These are phyloP conservation scores for Diplosphaera chodatii DNA, from an alignment of 139 green algal species.

Conservation along the genomic window DNA sequence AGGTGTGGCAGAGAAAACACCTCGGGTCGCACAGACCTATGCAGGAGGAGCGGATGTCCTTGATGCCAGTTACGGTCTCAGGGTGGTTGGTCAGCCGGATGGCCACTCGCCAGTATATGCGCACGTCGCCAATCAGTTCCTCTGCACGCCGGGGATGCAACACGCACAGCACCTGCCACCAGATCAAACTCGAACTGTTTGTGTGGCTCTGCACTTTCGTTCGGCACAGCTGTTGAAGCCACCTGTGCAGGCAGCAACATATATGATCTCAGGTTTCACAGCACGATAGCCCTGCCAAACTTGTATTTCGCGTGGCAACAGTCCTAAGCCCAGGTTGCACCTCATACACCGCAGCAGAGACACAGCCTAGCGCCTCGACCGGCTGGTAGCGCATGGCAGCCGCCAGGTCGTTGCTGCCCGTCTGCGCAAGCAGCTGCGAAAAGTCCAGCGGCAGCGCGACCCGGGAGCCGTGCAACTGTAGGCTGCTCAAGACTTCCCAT, in stretches of 20 bases:
- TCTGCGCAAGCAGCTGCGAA: slow-evolving; percentile 14
- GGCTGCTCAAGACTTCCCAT: not conserved
- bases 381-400: slow-evolving; percentile 47
- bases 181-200: too few relatives aligned
- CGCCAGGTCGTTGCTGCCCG: slow-evolving; percentile 33
- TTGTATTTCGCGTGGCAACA: too few relatives aligned
- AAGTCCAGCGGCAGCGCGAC: slow-evolving; percentile 30
- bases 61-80: slow-evolving; percentile 34
- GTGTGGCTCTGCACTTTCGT: too few relatives aligned
- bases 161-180: slow-evolving; percentile 31
- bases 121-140: slow-evolving; percentile 5
- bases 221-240: not conserved
- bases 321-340: slow-evolving; percentile 12
- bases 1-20: too few relatives aligned
- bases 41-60: slow-evolving; percentile 40
- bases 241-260: too few relatives aligned
- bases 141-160: not conserved
- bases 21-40: slow-evolving; percentile 28
- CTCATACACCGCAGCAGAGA: slow-evolving; percentile 46
- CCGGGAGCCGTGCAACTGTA: not conserved
- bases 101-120: slow-evolving; percentile 11
- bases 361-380: slow-evolving; percentile 46
- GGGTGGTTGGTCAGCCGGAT: slow-evolving; percentile 46
- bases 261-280: too few relatives aligned
- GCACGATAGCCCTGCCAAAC: too few relatives aligned